Percentiles rank a stretch among this genome's conserved stretches.
phyloP scores from a whole-genome alignment of 1,284 basidiomycete genomes.

The Ceratobasidium sp. region DNA sequence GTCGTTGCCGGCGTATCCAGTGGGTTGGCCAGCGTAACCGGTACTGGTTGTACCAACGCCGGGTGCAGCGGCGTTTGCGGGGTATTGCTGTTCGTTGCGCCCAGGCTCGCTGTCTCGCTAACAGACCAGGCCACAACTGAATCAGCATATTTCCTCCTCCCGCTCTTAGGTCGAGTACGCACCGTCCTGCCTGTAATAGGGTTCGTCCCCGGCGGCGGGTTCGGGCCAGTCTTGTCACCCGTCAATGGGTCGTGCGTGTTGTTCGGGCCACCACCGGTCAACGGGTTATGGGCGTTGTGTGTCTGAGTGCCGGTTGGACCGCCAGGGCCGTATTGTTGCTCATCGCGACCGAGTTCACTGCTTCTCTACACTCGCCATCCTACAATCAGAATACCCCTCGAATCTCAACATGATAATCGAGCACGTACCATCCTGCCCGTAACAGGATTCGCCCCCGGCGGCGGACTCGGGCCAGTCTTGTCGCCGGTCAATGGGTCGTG shows the following conservation, averaged over 20 bases:
- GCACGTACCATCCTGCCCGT: constrained; percentile 20
- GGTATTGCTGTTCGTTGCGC: constrained; percentile 22
- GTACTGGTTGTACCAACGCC: constrained; percentile 3
- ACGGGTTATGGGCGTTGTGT: constrained; percentile 35
- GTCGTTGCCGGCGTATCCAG: constrained; percentile 22
- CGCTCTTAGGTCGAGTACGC: no score
- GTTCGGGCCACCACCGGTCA: constrained; percentile 22
- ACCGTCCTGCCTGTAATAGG: constrained; percentile 33
- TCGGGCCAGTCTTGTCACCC: constrained; percentile 37
- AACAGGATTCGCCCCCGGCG: constrained; percentile 32
- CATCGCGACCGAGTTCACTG: constrained; percentile 25
- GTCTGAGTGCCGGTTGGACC: constrained; percentile 8
- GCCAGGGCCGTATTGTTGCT: constrained; percentile 21
- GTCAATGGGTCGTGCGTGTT: constrained; percentile 35
- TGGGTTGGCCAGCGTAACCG: background rate
- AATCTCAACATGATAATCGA: background rate
- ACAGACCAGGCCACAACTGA: background rate
- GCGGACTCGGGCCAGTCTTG: constrained; percentile 34
- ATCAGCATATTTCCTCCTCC: no score
- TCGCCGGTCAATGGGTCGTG: constrained; percentile 36
- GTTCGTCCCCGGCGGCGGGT: constrained; percentile 32
- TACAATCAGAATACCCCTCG: background rate
- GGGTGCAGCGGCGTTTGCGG: background rate
- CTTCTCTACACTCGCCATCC: constrained; percentile 25
- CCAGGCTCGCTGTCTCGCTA: constrained; percentile 19